These are phyloP conservation scores for Oryza glumipatula DNA, from an alignment of 176 grass and related monocot species.

Conservation along the genomic window DNA sequence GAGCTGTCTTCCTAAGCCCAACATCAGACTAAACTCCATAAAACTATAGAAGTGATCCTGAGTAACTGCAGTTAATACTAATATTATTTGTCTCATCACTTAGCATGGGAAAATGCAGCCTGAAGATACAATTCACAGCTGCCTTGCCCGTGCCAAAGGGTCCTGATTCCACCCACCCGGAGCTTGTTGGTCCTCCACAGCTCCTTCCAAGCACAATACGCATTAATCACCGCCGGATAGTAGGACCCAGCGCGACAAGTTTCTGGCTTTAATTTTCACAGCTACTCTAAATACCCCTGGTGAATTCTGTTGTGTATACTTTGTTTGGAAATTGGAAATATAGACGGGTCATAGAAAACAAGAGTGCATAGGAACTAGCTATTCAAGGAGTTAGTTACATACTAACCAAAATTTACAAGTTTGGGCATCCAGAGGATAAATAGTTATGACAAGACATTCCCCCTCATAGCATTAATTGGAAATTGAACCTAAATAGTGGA, in stretches of 20 bases:
- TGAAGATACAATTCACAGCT: too few species aligned
- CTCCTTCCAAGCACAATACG: too few species aligned
- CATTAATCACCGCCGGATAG: neutral
- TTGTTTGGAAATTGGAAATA: neutral
- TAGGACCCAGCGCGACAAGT: too few species aligned
- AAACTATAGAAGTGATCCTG: neutral
- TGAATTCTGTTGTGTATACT: neutral
- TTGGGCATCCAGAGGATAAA: neutral
- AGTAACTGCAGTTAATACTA: neutral
- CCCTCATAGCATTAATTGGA: neutral
- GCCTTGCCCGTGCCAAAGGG: too few species aligned
- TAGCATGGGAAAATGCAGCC: too few species aligned
- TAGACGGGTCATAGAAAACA: neutral
- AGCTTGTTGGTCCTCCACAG: too few species aligned
- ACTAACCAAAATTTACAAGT: neutral
- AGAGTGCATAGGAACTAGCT: neutral
- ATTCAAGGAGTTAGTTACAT: neutral
- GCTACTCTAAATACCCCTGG: neutral
- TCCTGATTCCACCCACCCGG: too few species aligned
- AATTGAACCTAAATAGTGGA: neutral
- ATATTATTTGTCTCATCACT: too few species aligned
- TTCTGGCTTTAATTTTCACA: neutral
- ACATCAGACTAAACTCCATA: neutral
- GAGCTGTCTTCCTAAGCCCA: neutral
- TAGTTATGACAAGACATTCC: neutral